Evolutionary conservation across 1,139 yeast genomes (phyloP).

Genomic region (Geotrichum candidum): DNA sequence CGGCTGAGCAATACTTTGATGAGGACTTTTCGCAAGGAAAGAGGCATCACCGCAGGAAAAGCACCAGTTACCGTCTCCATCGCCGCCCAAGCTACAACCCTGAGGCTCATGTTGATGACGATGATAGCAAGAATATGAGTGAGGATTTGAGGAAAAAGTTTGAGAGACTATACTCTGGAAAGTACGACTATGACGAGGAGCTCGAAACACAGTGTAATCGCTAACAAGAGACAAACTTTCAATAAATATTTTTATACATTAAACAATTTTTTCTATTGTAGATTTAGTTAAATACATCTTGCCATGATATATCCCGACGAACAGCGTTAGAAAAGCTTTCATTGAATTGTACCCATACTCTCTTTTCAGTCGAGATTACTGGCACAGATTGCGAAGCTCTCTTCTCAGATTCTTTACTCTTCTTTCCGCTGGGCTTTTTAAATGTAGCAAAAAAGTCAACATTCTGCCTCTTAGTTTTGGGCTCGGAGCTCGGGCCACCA

Average conservation of each 20-base stretch:
- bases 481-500: not conserved
- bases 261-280: not conserved
- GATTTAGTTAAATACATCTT: slow-evolving; percentile 48
- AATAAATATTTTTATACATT: no score
- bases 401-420: not conserved
- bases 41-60: slow-evolving; percentile 23
- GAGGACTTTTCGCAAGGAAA: slow-evolving; percentile 29
- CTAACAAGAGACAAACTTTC: not conserved
- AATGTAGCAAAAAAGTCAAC: not conserved
- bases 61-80: slow-evolving; percentile 20
- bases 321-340: slow-evolving; percentile 97
- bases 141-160: not conserved
- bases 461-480: not conserved
- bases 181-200: slow-evolving; percentile 2
- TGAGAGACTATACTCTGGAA: not conserved
- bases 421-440: not conserved
- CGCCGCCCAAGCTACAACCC: slow-evolving; percentile 19
- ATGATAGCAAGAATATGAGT: not conserved
- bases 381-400: not conserved
- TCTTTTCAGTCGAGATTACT: not conserved
- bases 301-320: slow-evolving; percentile 77
- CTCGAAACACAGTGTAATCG: not conserved
- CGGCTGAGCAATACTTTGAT: slow-evolving; percentile 39
- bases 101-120: not conserved
- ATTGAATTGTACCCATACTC: slow-evolving; percentile 83